These are phyloP conservation scores for Peronosclerospora sorghi DNA, from an alignment of 352 stramenopile species.

Conservation along the genomic window DNA sequence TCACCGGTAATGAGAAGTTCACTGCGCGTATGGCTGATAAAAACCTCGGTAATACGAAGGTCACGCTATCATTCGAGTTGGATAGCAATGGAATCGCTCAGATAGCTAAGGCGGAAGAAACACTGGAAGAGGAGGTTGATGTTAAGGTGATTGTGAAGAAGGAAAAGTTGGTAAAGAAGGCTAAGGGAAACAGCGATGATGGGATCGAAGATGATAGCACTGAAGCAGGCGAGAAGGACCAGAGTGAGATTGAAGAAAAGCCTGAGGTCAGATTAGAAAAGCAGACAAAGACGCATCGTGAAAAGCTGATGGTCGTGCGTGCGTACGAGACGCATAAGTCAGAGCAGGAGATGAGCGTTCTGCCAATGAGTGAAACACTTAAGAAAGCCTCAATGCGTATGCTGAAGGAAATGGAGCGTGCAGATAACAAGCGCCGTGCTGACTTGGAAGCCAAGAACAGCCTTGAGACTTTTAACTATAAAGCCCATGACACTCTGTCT, in stretches of 20 bases:
- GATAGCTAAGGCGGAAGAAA: slow-evolving; percentile 89
- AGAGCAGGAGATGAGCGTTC: slow-evolving; percentile 31
- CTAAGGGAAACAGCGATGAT: no score
- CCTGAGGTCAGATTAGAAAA: no score
- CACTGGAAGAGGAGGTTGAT: slow-evolving; percentile 78
- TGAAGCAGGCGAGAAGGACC: slow-evolving; percentile 19
- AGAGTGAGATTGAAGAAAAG: no score
- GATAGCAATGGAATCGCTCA: slow-evolving; percentile 85
- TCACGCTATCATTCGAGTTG: slow-evolving; percentile 91
- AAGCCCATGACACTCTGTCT: slow-evolving; percentile 80
- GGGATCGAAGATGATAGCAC: no score
- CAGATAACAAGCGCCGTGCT: no score
- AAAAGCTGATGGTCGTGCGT: slow-evolving; percentile 49
- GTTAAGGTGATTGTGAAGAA: slow-evolving; percentile 54
- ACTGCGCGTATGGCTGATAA: slow-evolving; percentile 82
- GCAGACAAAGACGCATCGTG: no score
- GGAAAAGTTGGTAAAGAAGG: slow-evolving; percentile 44
- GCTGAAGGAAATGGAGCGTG: no score
- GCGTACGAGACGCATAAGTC: slow-evolving; percentile 21
- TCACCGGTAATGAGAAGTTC: slow-evolving; percentile 88
- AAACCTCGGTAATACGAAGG: slow-evolving; percentile 84
- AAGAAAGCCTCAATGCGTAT: no score
- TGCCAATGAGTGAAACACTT: slow-evolving; percentile 56
- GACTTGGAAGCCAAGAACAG: no score
- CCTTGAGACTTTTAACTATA: no score